These are phyloP conservation scores for Neonectria punicea DNA, from an alignment of 2,329 filamentous ascomycete species.

Conservation along the genomic window DNA sequence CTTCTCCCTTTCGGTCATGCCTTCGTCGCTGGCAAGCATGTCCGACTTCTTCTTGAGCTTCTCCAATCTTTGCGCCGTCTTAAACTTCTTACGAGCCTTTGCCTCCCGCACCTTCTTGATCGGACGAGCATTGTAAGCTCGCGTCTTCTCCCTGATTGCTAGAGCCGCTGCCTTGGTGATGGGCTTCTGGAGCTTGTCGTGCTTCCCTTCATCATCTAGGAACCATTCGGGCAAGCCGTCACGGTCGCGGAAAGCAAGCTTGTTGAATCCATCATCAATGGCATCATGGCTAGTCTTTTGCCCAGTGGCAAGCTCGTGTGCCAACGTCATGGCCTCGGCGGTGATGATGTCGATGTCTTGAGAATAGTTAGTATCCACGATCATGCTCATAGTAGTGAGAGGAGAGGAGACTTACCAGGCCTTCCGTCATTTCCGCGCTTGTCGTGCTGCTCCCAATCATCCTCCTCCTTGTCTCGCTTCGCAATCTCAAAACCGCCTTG, in stretches of 20 bases:
- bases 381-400: too few relatives aligned
- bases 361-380: slow-evolving; percentile 12
- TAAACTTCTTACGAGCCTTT: slow-evolving; percentile 96
- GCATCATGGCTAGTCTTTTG: slow-evolving; percentile 82
- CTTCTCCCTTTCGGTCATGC: slow-evolving; percentile 96
- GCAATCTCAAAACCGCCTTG: slow-evolving; percentile 70
- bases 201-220: slow-evolving; percentile 86
- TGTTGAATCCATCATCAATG: slow-evolving; percentile 93
- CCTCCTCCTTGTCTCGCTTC: slow-evolving; percentile 55
- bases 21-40: slow-evolving; percentile 86
- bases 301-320: slow-evolving; percentile 89
- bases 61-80: slow-evolving; percentile 89
- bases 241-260: slow-evolving; percentile 86
- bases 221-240: slow-evolving; percentile 98
- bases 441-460: slow-evolving; percentile 75
- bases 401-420: slow-evolving; percentile 57
- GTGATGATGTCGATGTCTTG: slow-evolving; percentile 96
- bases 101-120: slow-evolving; percentile 99
- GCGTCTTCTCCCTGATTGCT: slow-evolving; percentile 94
- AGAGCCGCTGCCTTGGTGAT: slow-evolving; percentile 89
- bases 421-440: slow-evolving; percentile 70
- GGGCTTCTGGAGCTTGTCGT: slow-evolving; percentile 88
- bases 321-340: slow-evolving; percentile 98
- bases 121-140: slow-evolving; percentile 91
- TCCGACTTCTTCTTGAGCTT: slow-evolving; percentile 98